A percentile compares a stretch with the other conserved stretches of the same genome.
Conservation (phyloP, 2,329 filamentous ascomycete species). For the Aspergillus japonicus region DNA sequence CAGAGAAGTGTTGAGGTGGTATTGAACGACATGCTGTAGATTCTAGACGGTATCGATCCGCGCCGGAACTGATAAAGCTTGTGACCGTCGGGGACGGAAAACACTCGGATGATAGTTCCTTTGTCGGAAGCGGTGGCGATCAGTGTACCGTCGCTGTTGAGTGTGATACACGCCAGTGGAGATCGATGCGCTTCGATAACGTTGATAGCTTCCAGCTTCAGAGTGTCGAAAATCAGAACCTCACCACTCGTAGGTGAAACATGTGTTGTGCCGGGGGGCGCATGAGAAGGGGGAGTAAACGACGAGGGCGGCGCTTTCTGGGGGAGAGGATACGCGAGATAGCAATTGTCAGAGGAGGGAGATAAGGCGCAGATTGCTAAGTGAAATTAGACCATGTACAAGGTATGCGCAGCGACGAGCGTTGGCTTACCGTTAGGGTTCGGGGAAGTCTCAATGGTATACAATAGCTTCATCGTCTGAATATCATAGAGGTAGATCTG, state of each 20-base stretch:
- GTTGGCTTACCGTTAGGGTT: constrained; percentile 68
- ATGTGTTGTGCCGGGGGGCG: constrained; percentile 72
- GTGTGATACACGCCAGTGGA: constrained; percentile 81
- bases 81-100: constrained; percentile 83
- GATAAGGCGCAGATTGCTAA: constrained; percentile 85
- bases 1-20: constrained; percentile 88
- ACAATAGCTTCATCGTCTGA: constrained; percentile 92
- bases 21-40: constrained; percentile 99
- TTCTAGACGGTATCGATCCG: constrained; percentile 91
- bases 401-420: background rate
- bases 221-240: constrained; percentile 86
- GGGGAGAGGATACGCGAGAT: constrained; percentile 88
- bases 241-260: constrained; percentile 84
- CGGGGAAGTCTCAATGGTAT: constrained; percentile 89
- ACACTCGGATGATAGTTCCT: constrained; percentile 94
- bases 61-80: constrained; percentile 96
- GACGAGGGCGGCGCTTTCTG: constrained; percentile 56
- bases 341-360: constrained; percentile 92
- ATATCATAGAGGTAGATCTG: constrained; percentile 99
- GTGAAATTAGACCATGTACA: constrained; percentile 14
- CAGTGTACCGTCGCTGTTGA: constrained; percentile 89
- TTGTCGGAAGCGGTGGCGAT: constrained; percentile 96
- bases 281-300: constrained; percentile 69
- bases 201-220: constrained; percentile 87
- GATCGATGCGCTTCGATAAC: constrained; percentile 94